phyloP scores from a whole-genome alignment of 805 yeast genomes.

The Kluyveromyces aestuarii region DNA sequence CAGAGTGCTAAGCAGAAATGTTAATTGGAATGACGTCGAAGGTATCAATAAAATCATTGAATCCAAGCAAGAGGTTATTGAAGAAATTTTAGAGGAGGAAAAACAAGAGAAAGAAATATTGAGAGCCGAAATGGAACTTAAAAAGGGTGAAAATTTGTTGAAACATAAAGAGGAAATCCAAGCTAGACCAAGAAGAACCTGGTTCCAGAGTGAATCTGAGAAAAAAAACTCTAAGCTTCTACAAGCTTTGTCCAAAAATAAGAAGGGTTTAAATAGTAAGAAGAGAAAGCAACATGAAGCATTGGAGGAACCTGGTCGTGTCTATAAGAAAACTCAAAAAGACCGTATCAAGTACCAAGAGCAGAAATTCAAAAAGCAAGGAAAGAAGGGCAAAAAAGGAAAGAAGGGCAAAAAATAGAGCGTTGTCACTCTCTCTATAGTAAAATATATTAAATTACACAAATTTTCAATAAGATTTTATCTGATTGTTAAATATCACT shows the following conservation, averaged over 20 bases:
- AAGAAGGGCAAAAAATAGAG: constrained; percentile 8
- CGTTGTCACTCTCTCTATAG: not conserved
- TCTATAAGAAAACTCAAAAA: constrained; percentile 70
- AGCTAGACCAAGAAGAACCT: constrained; percentile 89
- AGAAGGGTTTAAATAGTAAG: constrained; percentile 47
- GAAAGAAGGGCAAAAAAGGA: constrained; percentile 24
- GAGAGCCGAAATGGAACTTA: constrained; percentile 84
- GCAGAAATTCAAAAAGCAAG: constrained; percentile 30
- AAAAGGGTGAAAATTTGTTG: constrained; percentile 76
- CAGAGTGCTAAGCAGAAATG: constrained; percentile 72
- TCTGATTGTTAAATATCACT: constrained; percentile 6
- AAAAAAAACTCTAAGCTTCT: constrained; percentile 31
- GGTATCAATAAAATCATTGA: constrained; percentile 52
- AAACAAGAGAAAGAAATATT: constrained; percentile 78
- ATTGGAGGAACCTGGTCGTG: constrained; percentile 45
- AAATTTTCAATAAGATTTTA: not conserved
- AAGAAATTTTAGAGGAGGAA: constrained; percentile 80
- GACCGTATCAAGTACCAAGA: constrained; percentile 54
- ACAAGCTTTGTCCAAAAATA: constrained; percentile 38
- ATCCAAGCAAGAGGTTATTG: constrained; percentile 48
- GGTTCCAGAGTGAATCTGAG: constrained; percentile 67
- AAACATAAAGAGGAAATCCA: constrained; percentile 75
- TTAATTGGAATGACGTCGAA: constrained; percentile 85
- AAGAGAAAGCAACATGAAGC: constrained; percentile 66
- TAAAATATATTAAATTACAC: not conserved